Percentiles rank a stretch among this genome's conserved stretches.
Evolutionary conservation across 2,329 filamentous ascomycete species (phyloP).

Genomic region (Colletotrichum scovillei): DNA sequence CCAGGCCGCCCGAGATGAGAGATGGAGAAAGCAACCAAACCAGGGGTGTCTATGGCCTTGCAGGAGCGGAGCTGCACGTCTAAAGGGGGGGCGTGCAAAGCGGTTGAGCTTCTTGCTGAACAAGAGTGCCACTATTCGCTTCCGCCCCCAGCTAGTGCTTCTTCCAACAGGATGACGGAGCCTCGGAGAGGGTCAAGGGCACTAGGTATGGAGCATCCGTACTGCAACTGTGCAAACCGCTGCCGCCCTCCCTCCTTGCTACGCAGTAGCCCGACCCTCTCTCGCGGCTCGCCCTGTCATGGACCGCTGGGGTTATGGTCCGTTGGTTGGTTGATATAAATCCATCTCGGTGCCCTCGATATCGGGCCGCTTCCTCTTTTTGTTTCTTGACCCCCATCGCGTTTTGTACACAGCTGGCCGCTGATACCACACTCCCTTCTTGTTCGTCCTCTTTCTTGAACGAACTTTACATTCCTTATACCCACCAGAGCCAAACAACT

Average conservation of each 20-base stretch:
- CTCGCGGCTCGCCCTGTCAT: conserved; percentile 13
- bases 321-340: conserved; percentile 37
- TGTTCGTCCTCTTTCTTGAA: conserved; percentile 28
- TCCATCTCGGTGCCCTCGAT: conserved; percentile 24
- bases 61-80: conserved; percentile 33
- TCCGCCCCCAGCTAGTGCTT: conserved; percentile 2
- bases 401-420: conserved; percentile 33
- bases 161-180: conserved; percentile 4
- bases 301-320: conserved; percentile 10
- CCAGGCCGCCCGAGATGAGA: conserved; percentile 30
- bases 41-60: conserved; percentile 15
- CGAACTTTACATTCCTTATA: conserved; percentile 35
- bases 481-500: not conserved
- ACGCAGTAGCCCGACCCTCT: not conserved
- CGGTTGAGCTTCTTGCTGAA: conserved; percentile 3
- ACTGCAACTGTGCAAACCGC: not conserved
- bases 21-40: conserved; percentile 10
- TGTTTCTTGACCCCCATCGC: conserved; percentile 21
- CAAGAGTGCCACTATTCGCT: conserved; percentile 13
- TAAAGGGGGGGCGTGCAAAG: conserved; percentile 28
- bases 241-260: conserved; percentile 4
- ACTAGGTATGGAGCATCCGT: too few species aligned
- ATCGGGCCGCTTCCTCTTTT: conserved; percentile 15
- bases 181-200: conserved; percentile 2
- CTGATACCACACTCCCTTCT: conserved; percentile 33